Percentiles rank a stretch among this genome's conserved stretches.
Evolutionary conservation across 495 filamentous ascomycete genomes (phyloP).

Genomic region (Tuber microsphaerosporum): DNA sequence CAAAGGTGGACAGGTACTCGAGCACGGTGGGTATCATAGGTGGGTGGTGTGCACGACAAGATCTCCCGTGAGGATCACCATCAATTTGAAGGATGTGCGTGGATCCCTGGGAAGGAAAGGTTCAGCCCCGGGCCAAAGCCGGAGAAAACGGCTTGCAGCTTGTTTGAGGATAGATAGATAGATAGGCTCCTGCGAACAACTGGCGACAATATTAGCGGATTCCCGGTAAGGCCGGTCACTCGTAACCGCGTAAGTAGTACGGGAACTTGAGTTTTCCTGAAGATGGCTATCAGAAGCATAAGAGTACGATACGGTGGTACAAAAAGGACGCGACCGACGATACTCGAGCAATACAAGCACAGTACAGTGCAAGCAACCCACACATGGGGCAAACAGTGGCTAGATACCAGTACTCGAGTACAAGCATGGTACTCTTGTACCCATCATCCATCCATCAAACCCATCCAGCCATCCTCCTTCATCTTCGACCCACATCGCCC

Average conservation of each 20-base stretch:
- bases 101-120: slow-evolving; percentile 18
- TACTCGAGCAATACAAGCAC: not conserved
- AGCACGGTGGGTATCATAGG: not conserved
- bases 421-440: not conserved
- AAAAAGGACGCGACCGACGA: not conserved
- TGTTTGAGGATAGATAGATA: not conserved
- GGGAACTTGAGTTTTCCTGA: not conserved
- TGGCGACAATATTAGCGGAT: not conserved
- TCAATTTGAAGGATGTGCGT: slow-evolving; percentile 13
- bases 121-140: not conserved
- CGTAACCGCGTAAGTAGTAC: not conserved
- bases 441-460: not conserved
- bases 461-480: not conserved
- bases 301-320: not conserved
- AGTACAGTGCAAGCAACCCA: not conserved
- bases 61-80: slow-evolving; percentile 37
- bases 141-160: slow-evolving; percentile 1
- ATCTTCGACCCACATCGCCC: not conserved
- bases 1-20: not conserved
- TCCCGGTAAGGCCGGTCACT: not conserved
- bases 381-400: not conserved
- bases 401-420: not conserved
- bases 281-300: not conserved
- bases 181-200: not conserved
- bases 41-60: slow-evolving; percentile 19